Evolutionary conservation across 495 filamentous ascomycete genomes (phyloP).

Genomic region (Penicillium paxilli): DNA sequence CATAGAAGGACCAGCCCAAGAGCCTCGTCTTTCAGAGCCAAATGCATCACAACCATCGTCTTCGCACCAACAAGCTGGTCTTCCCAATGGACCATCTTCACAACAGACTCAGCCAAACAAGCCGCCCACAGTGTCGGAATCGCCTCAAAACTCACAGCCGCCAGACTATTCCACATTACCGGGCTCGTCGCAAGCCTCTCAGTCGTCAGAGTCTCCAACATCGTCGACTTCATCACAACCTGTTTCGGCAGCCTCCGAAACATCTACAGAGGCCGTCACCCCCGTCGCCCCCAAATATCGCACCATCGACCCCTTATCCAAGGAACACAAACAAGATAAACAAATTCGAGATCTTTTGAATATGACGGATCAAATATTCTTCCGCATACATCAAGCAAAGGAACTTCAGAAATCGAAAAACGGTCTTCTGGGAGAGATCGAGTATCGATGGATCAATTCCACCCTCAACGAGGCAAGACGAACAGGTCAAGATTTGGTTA

Average conservation of each 20-base stretch:
- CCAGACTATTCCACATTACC: background rate
- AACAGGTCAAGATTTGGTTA: conserved; percentile 4
- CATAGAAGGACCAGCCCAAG: background rate
- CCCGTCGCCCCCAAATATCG: background rate
- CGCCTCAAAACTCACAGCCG: background rate
- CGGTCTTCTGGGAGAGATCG: conserved; percentile 15
- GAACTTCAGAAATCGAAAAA: conserved; percentile 6
- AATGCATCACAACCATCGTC: background rate
- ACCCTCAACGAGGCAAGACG: conserved; percentile 11
- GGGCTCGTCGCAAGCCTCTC: background rate
- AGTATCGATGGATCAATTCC: conserved; percentile 18
- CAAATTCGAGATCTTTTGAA: conserved; percentile 7
- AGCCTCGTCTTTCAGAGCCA: background rate
- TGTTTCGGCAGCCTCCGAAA: background rate
- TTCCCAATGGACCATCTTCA: background rate
- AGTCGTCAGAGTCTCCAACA: background rate
- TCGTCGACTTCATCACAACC: background rate
- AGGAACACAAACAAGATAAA: conserved; percentile 6
- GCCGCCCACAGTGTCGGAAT: background rate
- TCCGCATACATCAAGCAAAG: conserved; percentile 5
- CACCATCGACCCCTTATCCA: conserved; percentile 3
- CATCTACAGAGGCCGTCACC: background rate
- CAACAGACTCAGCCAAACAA: background rate
- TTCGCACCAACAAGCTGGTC: background rate
- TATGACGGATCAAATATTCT: conserved; percentile 3